Conservation (phyloP, 2,329 filamentous ascomycete genomes). For the Graphium sp. region DNA sequence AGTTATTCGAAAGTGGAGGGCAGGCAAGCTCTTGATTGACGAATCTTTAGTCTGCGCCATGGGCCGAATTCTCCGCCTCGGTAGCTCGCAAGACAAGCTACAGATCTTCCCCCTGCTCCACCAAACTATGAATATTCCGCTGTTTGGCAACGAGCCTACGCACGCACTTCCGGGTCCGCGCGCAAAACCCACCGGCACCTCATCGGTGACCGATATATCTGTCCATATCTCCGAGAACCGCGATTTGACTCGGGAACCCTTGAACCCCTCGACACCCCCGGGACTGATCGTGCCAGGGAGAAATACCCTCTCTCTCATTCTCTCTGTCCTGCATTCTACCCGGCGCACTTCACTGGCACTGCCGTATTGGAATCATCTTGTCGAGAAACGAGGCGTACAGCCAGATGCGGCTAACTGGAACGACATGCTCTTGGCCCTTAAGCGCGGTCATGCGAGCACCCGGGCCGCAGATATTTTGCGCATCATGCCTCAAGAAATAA, state of each 20-base stretch:
- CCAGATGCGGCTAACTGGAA: conserved; percentile 61
- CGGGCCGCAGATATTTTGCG: conserved; percentile 42
- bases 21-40: conserved; percentile 55
- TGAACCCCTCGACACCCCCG: conserved; percentile 25
- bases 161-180: too few species aligned
- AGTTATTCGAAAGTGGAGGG: conserved; percentile 57
- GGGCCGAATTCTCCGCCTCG: conserved; percentile 58
- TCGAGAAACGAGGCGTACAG: conserved; percentile 37
- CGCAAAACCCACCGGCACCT: too few species aligned
- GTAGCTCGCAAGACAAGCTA: conserved; percentile 45
- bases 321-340: conserved; percentile 45
- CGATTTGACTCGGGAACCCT: too few species aligned
- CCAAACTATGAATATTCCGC: conserved; percentile 64
- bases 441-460: conserved; percentile 46
- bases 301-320: conserved; percentile 52
- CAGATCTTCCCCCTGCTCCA: conserved; percentile 62
- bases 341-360: conserved; percentile 44
- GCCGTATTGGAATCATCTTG: conserved; percentile 65
- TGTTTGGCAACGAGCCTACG: conserved; percentile 25
- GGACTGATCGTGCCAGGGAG: too few species aligned
- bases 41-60: conserved; percentile 67
- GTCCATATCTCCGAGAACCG: too few species aligned
- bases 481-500: conserved; percentile 26
- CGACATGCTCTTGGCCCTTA: conserved; percentile 50
- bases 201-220: too few species aligned